Conservation (phyloP, 2,329 filamentous ascomycete genomes). For the Pestalotiopsis sp. region DNA sequence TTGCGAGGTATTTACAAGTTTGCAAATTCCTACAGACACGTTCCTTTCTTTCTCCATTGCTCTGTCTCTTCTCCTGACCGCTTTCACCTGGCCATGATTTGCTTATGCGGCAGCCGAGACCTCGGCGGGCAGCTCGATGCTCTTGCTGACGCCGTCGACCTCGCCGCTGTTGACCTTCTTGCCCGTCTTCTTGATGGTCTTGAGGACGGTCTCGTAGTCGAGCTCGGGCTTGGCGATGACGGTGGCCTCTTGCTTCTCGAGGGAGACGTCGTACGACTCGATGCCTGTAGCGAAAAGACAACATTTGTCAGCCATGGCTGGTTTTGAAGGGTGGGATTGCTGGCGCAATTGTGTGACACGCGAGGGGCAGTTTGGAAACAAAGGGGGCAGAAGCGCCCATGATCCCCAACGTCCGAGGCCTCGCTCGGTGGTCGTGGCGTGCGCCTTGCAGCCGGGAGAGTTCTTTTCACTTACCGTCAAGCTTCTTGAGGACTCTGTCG, state of each 20-base stretch:
- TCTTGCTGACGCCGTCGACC: slow-evolving; percentile 66
- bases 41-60: not conserved
- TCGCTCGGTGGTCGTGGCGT: not conserved
- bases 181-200: slow-evolving; percentile 92
- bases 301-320: not conserved
- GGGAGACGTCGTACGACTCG: slow-evolving; percentile 83
- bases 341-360: not conserved
- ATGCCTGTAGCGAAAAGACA: slow-evolving; percentile 61
- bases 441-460: not conserved
- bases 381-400: not conserved
- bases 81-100: not conserved
- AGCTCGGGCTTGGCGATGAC: slow-evolving; percentile 72
- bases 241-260: slow-evolving; percentile 82
- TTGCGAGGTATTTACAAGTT: not conserved
- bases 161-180: slow-evolving; percentile 84
- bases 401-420: not conserved
- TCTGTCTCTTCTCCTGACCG: not conserved
- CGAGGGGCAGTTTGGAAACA: not conserved
- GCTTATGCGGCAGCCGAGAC: slow-evolving; percentile 1
- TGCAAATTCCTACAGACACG: no score
- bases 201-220: slow-evolving; percentile 78
- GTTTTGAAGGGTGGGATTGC: no score
- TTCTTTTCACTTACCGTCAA: slow-evolving; percentile 69
- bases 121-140: slow-evolving; percentile 47
- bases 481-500: slow-evolving; percentile 88